Conservation (phyloP, 352 stramenopile species). For the Globisporangium polare region DNA sequence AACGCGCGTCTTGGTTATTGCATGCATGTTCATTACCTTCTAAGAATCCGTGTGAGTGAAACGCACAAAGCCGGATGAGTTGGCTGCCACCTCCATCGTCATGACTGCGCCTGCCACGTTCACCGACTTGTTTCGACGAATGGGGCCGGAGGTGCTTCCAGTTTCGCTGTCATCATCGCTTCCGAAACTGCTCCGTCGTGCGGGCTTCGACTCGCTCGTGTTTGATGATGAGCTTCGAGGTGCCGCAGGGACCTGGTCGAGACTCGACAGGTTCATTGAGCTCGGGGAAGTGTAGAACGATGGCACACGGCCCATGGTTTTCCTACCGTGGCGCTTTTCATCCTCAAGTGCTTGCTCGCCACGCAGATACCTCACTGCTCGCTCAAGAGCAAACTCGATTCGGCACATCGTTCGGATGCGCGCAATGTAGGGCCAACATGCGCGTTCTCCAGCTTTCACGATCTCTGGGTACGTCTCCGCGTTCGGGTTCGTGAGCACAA, state of each 20-base stretch:
- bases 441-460: conserved; percentile 88
- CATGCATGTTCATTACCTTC: conserved; percentile 7
- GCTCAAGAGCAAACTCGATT: conserved; percentile 96
- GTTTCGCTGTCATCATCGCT: conserved; percentile 11
- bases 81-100: conserved; percentile 56
- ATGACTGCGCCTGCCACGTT: conserved; percentile 83
- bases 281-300: conserved; percentile 87
- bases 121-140: conserved; percentile 72
- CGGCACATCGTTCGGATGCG: conserved; percentile 96
- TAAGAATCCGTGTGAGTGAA: conserved; percentile 35
- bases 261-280: conserved; percentile 79
- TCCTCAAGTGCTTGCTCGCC: conserved; percentile 82
- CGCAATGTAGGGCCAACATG: conserved; percentile 91
- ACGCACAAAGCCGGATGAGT: conserved; percentile 26
- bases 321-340: conserved; percentile 61
- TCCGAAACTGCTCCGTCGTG: conserved; percentile 9
- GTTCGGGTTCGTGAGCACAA: conserved; percentile 81
- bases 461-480: conserved; percentile 55
- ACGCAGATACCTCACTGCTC: conserved; percentile 72
- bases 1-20: background rate
- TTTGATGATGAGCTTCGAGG: conserved; percentile 16
- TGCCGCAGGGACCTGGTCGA: conserved; percentile 36
- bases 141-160: conserved; percentile 8
- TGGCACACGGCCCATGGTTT: conserved; percentile 71
- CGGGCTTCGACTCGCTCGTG: background rate